Evolutionary conservation across 345 rosid genomes (phyloP).

Genomic region (Chamaenerion angustifolium): DNA sequence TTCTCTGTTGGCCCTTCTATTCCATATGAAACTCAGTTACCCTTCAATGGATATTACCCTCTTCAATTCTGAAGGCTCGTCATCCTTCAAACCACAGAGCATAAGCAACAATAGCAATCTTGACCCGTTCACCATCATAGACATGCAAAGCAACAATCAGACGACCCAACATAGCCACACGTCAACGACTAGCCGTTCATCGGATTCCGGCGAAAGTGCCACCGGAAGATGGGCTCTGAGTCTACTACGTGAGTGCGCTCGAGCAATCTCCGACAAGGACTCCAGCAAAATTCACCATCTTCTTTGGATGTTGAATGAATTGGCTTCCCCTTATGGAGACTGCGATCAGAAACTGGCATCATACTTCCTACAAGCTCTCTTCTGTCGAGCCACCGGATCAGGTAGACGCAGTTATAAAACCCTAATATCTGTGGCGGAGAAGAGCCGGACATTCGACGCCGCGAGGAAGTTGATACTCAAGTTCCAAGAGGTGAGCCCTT

Average conservation of each 20-base stretch:
- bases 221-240: conserved; percentile 40
- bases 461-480: conserved; percentile 54
- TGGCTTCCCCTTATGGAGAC: conserved; percentile 68
- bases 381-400: conserved; percentile 53
- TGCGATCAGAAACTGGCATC: conserved; percentile 60
- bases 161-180: conserved; percentile 28
- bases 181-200: conserved; percentile 31
- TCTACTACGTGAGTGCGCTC: conserved; percentile 55
- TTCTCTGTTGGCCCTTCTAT: neutral
- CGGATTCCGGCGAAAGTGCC: conserved; percentile 28
- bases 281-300: conserved; percentile 52
- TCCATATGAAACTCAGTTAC: conserved; percentile 6
- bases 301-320: conserved; percentile 65
- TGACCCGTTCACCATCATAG: neutral
- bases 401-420: conserved; percentile 55
- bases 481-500: conserved; percentile 77
- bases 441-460: conserved; percentile 41
- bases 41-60: conserved; percentile 9
- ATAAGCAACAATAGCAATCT: conserved; percentile 1
- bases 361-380: conserved; percentile 60
- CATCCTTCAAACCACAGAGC: conserved; percentile 2
- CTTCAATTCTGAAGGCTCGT: conserved; percentile 6
- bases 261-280: conserved; percentile 61
- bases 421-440: conserved; percentile 46
- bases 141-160: conserved; percentile 12